Evolutionary conservation across 1,284 basidiomycete genomes (phyloP).

Genomic region (Tetrapyrgos nigripes): DNA sequence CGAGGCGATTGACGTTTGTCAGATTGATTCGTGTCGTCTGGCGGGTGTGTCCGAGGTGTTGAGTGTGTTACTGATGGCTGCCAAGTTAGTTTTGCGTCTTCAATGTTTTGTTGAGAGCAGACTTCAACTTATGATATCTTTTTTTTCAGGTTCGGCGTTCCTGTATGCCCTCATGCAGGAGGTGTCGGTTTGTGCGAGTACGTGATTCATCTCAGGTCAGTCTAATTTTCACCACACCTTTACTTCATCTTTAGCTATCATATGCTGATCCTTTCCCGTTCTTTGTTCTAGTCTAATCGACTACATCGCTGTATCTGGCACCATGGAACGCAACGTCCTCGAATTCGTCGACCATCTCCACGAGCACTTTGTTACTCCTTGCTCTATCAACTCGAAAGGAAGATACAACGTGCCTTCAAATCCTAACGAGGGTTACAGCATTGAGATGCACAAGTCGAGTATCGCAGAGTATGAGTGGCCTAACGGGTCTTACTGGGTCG

Average conservation of each 20-base stretch:
- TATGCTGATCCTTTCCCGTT: neutral
- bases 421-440: constrained; percentile 77
- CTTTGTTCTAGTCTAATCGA: constrained; percentile 87
- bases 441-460: constrained; percentile 77
- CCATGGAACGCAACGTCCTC: constrained; percentile 93
- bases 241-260: too few species aligned
- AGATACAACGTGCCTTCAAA: constrained; percentile 84
- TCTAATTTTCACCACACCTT: neutral
- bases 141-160: constrained; percentile 71
- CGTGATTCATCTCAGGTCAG: constrained; percentile 81
- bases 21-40: constrained; percentile 94
- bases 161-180: constrained; percentile 94
- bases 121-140: neutral
- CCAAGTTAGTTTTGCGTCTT: constrained; percentile 76
- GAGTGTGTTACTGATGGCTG: constrained; percentile 92
- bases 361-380: constrained; percentile 91
- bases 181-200: constrained; percentile 96
- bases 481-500: constrained; percentile 73
- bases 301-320: constrained; percentile 90
- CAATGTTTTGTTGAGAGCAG: neutral
- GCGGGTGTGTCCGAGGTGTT: constrained; percentile 95
- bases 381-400: constrained; percentile 86
- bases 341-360: constrained; percentile 92
- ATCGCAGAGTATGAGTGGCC: constrained; percentile 82
- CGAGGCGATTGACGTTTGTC: constrained; percentile 93